These are phyloP conservation scores for Myriosclerotinia curreyana DNA, from an alignment of 2,329 filamentous ascomycete species.

Conservation along the genomic window DNA sequence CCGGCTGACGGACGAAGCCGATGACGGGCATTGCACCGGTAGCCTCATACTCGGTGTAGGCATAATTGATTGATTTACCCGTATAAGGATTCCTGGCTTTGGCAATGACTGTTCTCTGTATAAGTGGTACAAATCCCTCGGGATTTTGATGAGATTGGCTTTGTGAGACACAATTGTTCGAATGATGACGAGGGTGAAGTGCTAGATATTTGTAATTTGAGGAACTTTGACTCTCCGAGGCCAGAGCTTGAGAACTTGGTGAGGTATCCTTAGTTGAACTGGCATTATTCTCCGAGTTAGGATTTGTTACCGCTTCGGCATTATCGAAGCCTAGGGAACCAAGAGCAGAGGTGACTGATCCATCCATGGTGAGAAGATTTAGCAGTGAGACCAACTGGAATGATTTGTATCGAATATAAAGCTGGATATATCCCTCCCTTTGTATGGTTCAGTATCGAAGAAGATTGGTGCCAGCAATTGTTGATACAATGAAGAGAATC, in stretches of 20 bases:
- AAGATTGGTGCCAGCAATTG: not conserved
- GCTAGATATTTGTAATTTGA: not conserved
- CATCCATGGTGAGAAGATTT: slow-evolving; percentile 1
- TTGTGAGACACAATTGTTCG: not conserved
- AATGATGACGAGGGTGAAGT: not conserved
- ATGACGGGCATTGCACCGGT: not conserved
- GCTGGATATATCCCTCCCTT: not conserved
- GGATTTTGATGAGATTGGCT: not conserved
- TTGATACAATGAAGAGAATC: not conserved
- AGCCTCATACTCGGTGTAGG: slow-evolving; percentile 2
- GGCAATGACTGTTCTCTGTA: not conserved
- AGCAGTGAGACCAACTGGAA: not conserved
- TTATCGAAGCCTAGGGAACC: not conserved
- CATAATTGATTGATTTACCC: not conserved
- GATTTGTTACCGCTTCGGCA: not conserved
- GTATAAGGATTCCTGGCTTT: not conserved
- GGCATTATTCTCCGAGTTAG: not conserved
- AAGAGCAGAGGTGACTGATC: not conserved
- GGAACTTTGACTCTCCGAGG: not conserved
- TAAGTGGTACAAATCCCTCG: not conserved
- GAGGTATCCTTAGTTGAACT: not conserved
- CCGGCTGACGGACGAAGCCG: not conserved
- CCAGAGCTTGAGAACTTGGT: not conserved
- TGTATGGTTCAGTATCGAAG: too few species aligned
- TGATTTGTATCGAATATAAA: not conserved